Evolutionary conservation across 495 filamentous ascomycete species (phyloP).

Genomic region (Aspergillus steynii): DNA sequence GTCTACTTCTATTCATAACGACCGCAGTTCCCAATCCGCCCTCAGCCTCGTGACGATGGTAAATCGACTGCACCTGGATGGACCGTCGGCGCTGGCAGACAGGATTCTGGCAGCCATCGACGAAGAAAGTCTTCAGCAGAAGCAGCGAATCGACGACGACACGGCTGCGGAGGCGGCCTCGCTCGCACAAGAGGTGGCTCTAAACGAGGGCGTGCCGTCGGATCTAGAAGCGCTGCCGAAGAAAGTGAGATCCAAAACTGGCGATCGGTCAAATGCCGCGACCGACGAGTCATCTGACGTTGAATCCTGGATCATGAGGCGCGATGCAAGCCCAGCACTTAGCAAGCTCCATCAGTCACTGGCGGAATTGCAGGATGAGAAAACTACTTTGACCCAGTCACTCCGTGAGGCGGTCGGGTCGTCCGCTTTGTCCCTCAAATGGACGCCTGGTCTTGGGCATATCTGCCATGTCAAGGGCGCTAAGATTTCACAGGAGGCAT

Average conservation of each 20-base stretch:
- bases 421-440: slow-evolving; percentile 69
- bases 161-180: slow-evolving; percentile 67
- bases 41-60: slow-evolving; percentile 54
- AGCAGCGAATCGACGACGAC: slow-evolving; percentile 72
- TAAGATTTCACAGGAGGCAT: slow-evolving; percentile 58
- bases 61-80: slow-evolving; percentile 64
- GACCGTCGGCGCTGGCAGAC: slow-evolving; percentile 66
- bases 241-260: slow-evolving; percentile 40
- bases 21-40: slow-evolving; percentile 9
- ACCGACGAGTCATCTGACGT: slow-evolving; percentile 38
- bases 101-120: slow-evolving; percentile 80
- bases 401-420: slow-evolving; percentile 60
- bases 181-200: slow-evolving; percentile 65
- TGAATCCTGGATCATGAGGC: slow-evolving; percentile 85
- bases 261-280: slow-evolving; percentile 23
- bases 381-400: slow-evolving; percentile 54
- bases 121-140: slow-evolving; percentile 82
- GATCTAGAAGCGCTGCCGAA: slow-evolving; percentile 47
- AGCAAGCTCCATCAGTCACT: slow-evolving; percentile 65
- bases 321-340: slow-evolving; percentile 65
- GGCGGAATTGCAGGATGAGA: slow-evolving; percentile 56
- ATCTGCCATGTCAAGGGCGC: slow-evolving; percentile 84
- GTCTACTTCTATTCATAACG: slow-evolving; percentile 5
- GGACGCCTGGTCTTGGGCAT: slow-evolving; percentile 81
- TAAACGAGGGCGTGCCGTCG: slow-evolving; percentile 55